These are phyloP conservation scores for Monilinia aucupariae DNA, from an alignment of 2,329 filamentous ascomycete species.

Conservation along the genomic window DNA sequence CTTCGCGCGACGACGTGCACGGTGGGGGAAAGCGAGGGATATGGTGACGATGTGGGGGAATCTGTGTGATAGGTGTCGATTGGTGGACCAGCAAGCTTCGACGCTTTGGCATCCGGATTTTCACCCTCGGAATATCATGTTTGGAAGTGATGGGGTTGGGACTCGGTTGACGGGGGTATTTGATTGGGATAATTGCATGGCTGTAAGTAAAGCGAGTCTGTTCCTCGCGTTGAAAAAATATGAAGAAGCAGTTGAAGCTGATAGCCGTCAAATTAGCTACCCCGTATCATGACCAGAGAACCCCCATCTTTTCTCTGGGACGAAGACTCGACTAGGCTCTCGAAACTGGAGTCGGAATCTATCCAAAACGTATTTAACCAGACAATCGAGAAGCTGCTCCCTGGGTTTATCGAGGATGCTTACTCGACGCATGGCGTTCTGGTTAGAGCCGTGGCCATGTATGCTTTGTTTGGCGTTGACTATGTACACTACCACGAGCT, in stretches of 20 bases:
- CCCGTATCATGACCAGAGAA: neutral
- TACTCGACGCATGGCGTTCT: neutral
- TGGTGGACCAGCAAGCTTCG: neutral
- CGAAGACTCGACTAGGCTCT: neutral
- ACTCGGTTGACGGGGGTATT: neutral
- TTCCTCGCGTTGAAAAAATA: neutral
- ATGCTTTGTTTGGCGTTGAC: neutral
- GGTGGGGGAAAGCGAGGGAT: neutral
- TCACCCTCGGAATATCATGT: neutral
- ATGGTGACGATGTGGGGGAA: neutral
- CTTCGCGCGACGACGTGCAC: no score
- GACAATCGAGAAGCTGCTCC: neutral
- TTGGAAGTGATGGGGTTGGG: neutral
- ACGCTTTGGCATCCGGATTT: conserved; percentile 2
- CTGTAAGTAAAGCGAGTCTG: neutral
- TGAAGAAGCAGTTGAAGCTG: no score
- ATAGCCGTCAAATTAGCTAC: neutral
- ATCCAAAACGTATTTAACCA: neutral
- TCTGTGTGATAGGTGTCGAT: neutral
- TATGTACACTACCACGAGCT: neutral
- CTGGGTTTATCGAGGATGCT: neutral
- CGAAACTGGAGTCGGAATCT: neutral
- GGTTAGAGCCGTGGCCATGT: neutral
- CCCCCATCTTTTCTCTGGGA: neutral
- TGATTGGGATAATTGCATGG: neutral